These are phyloP conservation scores for Hura crepitans DNA, from an alignment of 441 rosid species.

Conservation along the genomic window DNA sequence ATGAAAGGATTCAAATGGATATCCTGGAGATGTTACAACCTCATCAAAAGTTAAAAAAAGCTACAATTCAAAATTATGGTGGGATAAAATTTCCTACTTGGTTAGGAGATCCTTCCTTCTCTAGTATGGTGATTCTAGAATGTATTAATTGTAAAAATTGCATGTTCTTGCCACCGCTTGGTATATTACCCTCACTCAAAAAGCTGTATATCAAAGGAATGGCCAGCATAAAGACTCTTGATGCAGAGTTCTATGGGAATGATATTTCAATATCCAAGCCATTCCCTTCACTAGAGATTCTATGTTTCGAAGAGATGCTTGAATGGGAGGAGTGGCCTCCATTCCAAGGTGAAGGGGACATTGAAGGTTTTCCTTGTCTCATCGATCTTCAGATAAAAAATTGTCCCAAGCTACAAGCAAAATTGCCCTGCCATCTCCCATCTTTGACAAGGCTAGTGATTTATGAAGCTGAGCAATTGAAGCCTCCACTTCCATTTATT, in stretches of 20 bases:
- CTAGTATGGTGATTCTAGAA: slow-evolving; percentile 4
- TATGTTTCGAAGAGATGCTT: slow-evolving; percentile 3
- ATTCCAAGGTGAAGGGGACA: neutral
- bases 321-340: slow-evolving; percentile 15
- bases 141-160: slow-evolving; percentile 9
- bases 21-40: slow-evolving; percentile 29
- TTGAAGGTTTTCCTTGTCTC: slow-evolving; percentile 8
- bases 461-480: slow-evolving; percentile 5
- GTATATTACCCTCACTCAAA: slow-evolving; percentile 24
- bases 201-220: slow-evolving; percentile 23
- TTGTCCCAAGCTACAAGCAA: slow-evolving; percentile 6
- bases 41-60: slow-evolving; percentile 20
- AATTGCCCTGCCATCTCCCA: neutral
- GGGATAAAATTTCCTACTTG: slow-evolving; percentile 24
- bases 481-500: slow-evolving; percentile 4
- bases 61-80: slow-evolving; percentile 9
- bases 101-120: slow-evolving; percentile 22
- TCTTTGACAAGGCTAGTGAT: slow-evolving; percentile 6
- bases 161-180: slow-evolving; percentile 26
- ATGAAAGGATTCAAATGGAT: slow-evolving; percentile 3
- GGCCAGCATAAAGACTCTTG: slow-evolving; percentile 21
- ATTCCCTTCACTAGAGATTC: slow-evolving; percentile 11
- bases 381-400: slow-evolving; percentile 8
- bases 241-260: slow-evolving; percentile 18
- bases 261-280: neutral